Base-by-base conservation (phyloP, 495 filamentous ascomycete species). In the Aspergillus cristatus region DNA sequence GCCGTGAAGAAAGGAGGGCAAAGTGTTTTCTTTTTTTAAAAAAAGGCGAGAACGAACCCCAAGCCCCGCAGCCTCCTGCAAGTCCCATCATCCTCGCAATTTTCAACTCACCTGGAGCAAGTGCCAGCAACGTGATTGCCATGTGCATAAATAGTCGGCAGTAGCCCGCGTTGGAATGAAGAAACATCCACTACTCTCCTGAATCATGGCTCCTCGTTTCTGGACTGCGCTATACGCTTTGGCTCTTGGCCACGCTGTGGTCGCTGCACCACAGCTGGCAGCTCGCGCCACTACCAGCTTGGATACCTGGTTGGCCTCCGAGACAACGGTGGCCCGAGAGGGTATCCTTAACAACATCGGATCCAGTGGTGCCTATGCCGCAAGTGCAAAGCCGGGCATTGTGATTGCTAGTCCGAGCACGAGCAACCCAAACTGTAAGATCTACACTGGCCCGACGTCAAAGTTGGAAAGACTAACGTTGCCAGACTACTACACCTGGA, bases 371-470 rank as follows among this genome's bases (percentile, higher is more conserved):
- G 67, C 57, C 10, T 54, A 65, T 51, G 65, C 65, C 11, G 37
- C 41, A 6, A 65, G 64, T 25, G 76, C 61, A 3, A 53, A 58
- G 28, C 20, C 67, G 1, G 80, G 80, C 11, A 60, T 73, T 13
- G 72, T 82, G 12, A 62, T 84, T 53, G 80, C 80, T 13, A 74
- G 68, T 40, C 79, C 80, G 2, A 74, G 69, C 47, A 76, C 61
- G n/a, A 37, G 38, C 6, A 55, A 63, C 28, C 79, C 79, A 1
- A 65, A 81, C 50, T 84, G 78, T 82, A 58, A 51, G 76, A 58
- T 37, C 4, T 14, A 16, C 11, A 6, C 20, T n/a, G n/a, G n/a
- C n/a, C n/a, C n/a, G n/a, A n/a, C n/a, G n/a, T n/a, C n/a, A n/a
- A n/a, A n/a, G n/a, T n/a, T n/a, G n/a, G n/a, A n/a, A n/a, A 11